Evolutionary conservation across 2,329 filamentous ascomycete species (phyloP), one percentile per base, ranked within the genome.

Genomic region (Phoma herbarum): DNA sequence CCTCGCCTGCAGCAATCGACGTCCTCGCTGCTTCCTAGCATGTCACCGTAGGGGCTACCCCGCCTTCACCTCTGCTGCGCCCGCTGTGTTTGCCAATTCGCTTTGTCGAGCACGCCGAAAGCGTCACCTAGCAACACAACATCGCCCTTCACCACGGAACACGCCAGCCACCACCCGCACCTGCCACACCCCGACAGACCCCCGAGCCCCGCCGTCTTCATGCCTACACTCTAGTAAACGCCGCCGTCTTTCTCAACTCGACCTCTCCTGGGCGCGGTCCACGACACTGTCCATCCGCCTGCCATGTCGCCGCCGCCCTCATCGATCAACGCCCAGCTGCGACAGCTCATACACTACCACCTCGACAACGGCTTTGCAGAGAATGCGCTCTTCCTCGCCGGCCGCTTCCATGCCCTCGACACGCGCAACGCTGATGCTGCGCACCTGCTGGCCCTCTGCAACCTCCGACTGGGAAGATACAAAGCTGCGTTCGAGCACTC

Each of bases 361-460:
- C 88, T 99, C 76, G 95, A 99, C 82, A 96, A 97, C 75, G 89
- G 93, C 72, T 87, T 93, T 35, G 85, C 90, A 73, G 88, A 93
- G 55, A 98, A 96, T 75, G 95, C 95, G 56, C 88, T 97, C 41
- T 99, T 99, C 80, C 92, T 97, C 61, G 91, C 95, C 60, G 92
- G 94, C 72, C 88, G 95, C 64, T 86, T 97, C 20, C 85, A 88
- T 62, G 93, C 92, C 49, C 91, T 94, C 69, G 94, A 98, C 70
- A 87, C 90, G 23, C 88, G 90, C 69, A 91, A 89, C 20, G 84
- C 86, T 58, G 95, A 99, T 78, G 89, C 92, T 28, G 84, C 88
- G 44, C 93, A 96, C 75, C 86, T 99, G 12, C 82, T 97, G 46
- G 88, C 93, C 14, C 86, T 96, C 44, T 96, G 92, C 73, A 89